Evolutionary conservation across 192 early-diverging fungal species (phyloP).

Genomic region (Fimicolochytrium jonesii): DNA sequence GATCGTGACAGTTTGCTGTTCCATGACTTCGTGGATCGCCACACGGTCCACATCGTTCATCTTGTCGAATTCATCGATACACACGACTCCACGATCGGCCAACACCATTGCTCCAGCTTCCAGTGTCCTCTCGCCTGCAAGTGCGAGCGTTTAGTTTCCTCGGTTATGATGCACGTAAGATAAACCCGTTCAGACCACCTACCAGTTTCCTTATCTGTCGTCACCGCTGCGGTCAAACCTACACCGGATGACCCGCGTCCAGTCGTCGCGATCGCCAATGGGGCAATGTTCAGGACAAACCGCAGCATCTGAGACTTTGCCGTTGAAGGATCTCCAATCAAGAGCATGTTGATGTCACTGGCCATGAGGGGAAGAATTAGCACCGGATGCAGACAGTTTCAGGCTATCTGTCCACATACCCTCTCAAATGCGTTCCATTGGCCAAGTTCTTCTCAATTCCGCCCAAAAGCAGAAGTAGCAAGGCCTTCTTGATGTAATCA

Average conservation of each 20-base stretch:
- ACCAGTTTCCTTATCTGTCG: slow-evolving; percentile 87
- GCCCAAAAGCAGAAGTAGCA: slow-evolving; percentile 85
- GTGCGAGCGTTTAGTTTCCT: too few relatives aligned
- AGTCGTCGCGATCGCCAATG: slow-evolving; percentile 93
- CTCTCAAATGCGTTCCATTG: slow-evolving; percentile 93
- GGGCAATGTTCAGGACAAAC: slow-evolving; percentile 93
- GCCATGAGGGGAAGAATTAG: too few relatives aligned
- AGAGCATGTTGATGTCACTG: slow-evolving; percentile 95
- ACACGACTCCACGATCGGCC: slow-evolving; percentile 94
- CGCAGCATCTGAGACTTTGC: slow-evolving; percentile 98
- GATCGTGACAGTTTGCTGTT: slow-evolving; percentile 98
- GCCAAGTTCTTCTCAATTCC: slow-evolving; percentile 90
- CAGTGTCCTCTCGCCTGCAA: slow-evolving; percentile 44
- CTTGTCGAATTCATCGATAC: slow-evolving; percentile 99
- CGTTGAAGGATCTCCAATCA: slow-evolving; percentile 98
- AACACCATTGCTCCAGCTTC: slow-evolving; percentile 99
- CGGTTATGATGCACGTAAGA: too few relatives aligned
- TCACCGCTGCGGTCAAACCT: slow-evolving; percentile 96
- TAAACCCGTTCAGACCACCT: too few relatives aligned
- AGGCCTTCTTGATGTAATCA: slow-evolving; percentile 61
- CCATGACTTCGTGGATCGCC: slow-evolving; percentile 99
- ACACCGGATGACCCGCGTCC: slow-evolving; percentile 96
- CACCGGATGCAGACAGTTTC: background rate
- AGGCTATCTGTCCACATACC: slow-evolving; percentile 39
- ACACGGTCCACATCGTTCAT: slow-evolving; percentile 97